Evolutionary conservation across 345 rosid genomes (phyloP).

Genomic region (Anacardium occidentale): DNA sequence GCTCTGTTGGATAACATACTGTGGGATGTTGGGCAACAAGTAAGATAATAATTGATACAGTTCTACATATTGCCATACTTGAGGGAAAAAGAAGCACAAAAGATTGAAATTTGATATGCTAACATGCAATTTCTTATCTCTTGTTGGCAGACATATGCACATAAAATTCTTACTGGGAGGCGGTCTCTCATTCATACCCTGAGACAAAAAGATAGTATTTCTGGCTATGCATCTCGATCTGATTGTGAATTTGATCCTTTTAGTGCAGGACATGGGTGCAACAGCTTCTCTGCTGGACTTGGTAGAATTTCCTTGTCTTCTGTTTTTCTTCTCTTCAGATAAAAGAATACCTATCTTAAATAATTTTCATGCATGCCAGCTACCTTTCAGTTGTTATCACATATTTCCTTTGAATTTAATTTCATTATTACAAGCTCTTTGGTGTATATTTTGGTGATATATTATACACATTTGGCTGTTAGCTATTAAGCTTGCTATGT

Average conservation of each 20-base stretch:
- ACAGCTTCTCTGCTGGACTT: constrained; percentile 87
- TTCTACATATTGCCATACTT: background rate
- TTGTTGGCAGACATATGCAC: constrained; percentile 72
- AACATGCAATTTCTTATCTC: constrained; percentile 9
- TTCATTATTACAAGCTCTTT: background rate
- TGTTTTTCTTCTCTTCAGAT: background rate
- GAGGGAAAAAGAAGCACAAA: background rate
- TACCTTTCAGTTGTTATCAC: background rate
- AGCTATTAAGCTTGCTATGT: background rate
- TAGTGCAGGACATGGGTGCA: constrained; percentile 90
- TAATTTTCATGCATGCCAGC: background rate
- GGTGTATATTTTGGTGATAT: background rate
- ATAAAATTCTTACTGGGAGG: constrained; percentile 82
- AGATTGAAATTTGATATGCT: background rate
- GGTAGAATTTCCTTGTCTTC: constrained; percentile 45
- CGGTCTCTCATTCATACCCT: constrained; percentile 58
- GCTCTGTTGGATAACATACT: constrained; percentile 81
- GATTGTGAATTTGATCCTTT: constrained; percentile 90
- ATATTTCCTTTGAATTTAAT: background rate
- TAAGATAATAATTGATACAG: constrained; percentile 28
- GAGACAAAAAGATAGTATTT: constrained; percentile 60
- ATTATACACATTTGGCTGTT: background rate
- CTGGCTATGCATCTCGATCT: constrained; percentile 58
- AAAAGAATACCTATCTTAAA: background rate
- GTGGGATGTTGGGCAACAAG: constrained; percentile 93